Conservation (phyloP, 108 stramenopile species). For the Discostella stelligeroides region DNA sequence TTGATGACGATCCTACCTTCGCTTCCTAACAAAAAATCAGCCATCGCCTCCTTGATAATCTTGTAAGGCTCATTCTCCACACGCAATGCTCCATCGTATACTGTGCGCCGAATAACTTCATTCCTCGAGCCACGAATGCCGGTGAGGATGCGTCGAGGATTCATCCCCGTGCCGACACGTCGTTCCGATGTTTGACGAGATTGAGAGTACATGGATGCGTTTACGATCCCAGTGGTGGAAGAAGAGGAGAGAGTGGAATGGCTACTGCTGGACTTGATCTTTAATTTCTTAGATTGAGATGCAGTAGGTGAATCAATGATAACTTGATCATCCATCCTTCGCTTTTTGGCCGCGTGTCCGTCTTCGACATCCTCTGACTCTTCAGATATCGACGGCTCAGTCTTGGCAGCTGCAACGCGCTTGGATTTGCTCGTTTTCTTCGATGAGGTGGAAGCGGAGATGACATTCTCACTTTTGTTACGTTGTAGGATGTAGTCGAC, state of each 20-base stretch:
- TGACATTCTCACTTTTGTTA: not conserved
- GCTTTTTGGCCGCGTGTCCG: not conserved
- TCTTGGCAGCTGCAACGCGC: not conserved
- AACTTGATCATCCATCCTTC: not conserved
- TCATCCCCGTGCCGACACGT: slow-evolving; percentile 45
- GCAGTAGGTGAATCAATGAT: not conserved
- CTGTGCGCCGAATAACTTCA: slow-evolving; percentile 63
- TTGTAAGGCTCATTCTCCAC: slow-evolving; percentile 62
- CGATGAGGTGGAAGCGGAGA: not conserved
- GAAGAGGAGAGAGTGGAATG: slow-evolving; percentile 2
- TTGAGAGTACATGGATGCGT: not conserved
- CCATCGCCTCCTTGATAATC: slow-evolving; percentile 45
- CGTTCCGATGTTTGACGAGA: slow-evolving; percentile 39
- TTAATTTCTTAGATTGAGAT: not conserved
- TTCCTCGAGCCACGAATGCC: slow-evolving; percentile 64
- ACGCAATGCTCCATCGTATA: slow-evolving; percentile 74
- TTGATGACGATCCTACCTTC: not conserved
- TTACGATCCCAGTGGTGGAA: no score
- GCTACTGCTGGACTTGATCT: not conserved
- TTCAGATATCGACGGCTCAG: not conserved
- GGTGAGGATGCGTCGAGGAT: slow-evolving; percentile 64
- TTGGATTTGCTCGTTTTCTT: slow-evolving; percentile 16
- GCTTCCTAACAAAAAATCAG: slow-evolving; percentile 28
- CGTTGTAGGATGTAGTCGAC: slow-evolving; percentile 17
- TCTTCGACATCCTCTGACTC: not conserved